Evolutionary conservation across 306 rosid species (phyloP), one percentile per base, ranked within the genome.

Genomic region (Cercis canadensis): DNA sequence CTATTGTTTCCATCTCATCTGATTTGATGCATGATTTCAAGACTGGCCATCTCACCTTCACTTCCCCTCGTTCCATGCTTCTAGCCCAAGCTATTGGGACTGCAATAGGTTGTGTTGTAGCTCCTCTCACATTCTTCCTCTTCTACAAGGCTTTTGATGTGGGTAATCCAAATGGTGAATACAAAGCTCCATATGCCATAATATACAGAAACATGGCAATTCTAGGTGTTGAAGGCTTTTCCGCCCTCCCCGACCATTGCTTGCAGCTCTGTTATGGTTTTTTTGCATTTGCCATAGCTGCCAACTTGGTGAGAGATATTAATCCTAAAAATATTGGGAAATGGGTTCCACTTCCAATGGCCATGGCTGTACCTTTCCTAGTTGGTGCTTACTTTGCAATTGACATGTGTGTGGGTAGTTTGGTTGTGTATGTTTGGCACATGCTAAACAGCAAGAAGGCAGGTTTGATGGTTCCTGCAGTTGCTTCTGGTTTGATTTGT

Each of bases 21-120:
- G 99, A 95, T 82, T 68, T 95, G 74, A 92, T 95, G 99, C 99
- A 95, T 15, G 99, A 92, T 70, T 87, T 95, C 74, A 95, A 95
- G 78, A 95, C 99, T 0, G 91, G 97, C 10, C 97, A 95, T 75
- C 96, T 95, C 54, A 95, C 99, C 0, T 83, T 91, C 18, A 95
- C 99, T 33, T 95, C 99, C 4, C 96, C 99, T 2, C 88, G 96
- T 14, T 82, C 99, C 11, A 95, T 95, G 97, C 96, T 95, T 67
- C 6, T 95, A 32, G 77, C 93, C 86, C 99, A 95, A 78, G 96
- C 97, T n/a, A 79, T 95, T 9, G 99, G 99, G 32, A 95, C 97
- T 14, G 92, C 88, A 12, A 81, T 95, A 57, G 99, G 99, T 29
- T 95, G 99, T 9, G 80, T 89, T 37, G 96, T 92, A 15, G 96